A percentile compares a stretch with the other conserved stretches of the same genome.
phyloP scores from a whole-genome alignment of 768 basidiomycete genomes.

The Pleurotus ostreatus region DNA sequence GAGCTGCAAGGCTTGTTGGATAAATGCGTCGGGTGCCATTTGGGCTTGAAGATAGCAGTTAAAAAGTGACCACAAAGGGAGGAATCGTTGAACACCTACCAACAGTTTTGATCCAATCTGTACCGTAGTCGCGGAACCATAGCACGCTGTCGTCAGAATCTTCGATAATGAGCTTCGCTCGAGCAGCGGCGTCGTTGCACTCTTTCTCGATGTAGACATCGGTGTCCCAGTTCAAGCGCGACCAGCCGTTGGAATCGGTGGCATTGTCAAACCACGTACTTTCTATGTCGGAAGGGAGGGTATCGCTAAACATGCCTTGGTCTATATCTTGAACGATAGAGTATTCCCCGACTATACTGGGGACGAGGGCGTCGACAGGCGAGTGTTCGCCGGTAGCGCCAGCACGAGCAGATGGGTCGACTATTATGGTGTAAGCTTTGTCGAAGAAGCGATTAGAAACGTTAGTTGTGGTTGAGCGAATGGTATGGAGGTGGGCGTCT shows the following conservation, averaged over 20 bases:
- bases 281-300: neutral
- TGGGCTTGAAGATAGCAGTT: conserved; percentile 22
- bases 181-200: conserved; percentile 51
- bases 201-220: conserved; percentile 56
- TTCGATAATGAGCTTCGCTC: conserved; percentile 55
- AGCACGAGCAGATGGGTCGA: conserved; percentile 82
- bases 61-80: neutral
- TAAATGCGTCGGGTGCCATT: conserved; percentile 73
- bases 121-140: conserved; percentile 80
- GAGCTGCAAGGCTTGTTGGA: conserved; percentile 89
- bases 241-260: conserved; percentile 36
- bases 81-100: conserved; percentile 43
- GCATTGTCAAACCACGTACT: neutral
- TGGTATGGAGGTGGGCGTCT: conserved; percentile 72
- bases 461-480: conserved; percentile 57
- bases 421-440: conserved; percentile 77
- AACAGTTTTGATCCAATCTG: conserved; percentile 77
- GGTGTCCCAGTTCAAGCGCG: conserved; percentile 68
- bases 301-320: conserved; percentile 31
- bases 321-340: conserved; percentile 69
- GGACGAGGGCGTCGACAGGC: conserved; percentile 85
- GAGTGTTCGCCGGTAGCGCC: conserved; percentile 91
- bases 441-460: conserved; percentile 87
- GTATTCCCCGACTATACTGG: conserved; percentile 83
- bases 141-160: conserved; percentile 84